Evolutionary conservation across 164 flowering plant species (phyloP).

Genomic region (Tinospora cordifolia): DNA sequence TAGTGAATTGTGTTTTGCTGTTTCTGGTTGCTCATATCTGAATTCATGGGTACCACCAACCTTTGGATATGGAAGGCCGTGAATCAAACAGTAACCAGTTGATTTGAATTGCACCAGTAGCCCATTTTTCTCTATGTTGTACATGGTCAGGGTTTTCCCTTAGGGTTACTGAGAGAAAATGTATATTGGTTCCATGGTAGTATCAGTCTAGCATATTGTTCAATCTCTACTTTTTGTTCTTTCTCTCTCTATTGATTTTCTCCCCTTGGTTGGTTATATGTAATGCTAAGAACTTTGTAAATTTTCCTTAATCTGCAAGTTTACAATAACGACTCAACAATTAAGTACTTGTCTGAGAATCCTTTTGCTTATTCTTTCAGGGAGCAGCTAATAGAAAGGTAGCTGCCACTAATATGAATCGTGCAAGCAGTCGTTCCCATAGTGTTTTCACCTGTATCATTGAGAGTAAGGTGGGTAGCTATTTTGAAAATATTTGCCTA

Average conservation of each 20-base stretch:
- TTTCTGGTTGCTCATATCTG: background rate
- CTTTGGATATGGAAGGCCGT: background rate
- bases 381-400: slow-evolving; percentile 97
- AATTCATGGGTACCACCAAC: background rate
- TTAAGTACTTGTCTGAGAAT: background rate
- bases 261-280: background rate
- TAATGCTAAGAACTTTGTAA: background rate
- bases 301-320: background rate
- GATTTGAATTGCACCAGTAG: background rate
- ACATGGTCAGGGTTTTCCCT: background rate
- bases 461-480: slow-evolving; percentile 68
- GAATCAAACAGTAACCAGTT: background rate
- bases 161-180: background rate
- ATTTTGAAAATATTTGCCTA: background rate
- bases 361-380: slow-evolving; percentile 28
- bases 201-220: too few species aligned
- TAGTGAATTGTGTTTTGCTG: background rate
- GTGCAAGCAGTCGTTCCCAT: slow-evolving; percentile 96
- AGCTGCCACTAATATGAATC: slow-evolving; percentile 98
- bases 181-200: background rate
- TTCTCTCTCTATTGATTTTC: too few species aligned
- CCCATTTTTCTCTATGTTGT: background rate
- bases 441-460: slow-evolving; percentile 91
- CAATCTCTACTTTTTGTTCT: too few species aligned
- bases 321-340: background rate